phyloP scores from a whole-genome alignment of 208 protist genomes.

The Novymonas esmeraldas region DNA sequence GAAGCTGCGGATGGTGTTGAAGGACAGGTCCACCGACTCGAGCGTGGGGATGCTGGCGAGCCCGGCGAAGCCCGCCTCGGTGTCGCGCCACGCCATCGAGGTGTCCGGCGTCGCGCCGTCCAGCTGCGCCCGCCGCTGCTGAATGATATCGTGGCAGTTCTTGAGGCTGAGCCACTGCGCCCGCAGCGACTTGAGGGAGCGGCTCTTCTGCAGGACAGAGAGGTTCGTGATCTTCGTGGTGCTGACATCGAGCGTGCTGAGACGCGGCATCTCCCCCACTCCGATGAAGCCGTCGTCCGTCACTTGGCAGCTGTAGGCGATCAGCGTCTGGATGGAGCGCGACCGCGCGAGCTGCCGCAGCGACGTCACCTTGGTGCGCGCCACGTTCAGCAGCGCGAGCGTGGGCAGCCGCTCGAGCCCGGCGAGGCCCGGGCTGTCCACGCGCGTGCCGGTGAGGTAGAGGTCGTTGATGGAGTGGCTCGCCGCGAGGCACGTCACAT shows the following conservation, averaged over 20 bases:
- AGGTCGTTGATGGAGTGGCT: slow-evolving; percentile 50
- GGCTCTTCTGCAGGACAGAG: slow-evolving; percentile 48
- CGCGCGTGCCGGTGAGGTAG: slow-evolving; percentile 38
- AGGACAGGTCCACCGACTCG: slow-evolving; percentile 66
- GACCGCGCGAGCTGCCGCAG: slow-evolving; percentile 32
- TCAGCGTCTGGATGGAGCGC: slow-evolving; percentile 42
- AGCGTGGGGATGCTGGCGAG: slow-evolving; percentile 69
- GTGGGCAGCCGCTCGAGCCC: slow-evolving; percentile 50
- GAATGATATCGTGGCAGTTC: slow-evolving; percentile 59
- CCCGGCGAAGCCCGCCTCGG: slow-evolving; percentile 55
- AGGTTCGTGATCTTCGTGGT: slow-evolving; percentile 61
- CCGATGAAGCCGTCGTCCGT: slow-evolving; percentile 41
- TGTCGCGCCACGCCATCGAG: slow-evolving; percentile 27
- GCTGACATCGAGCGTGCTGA: slow-evolving; percentile 47
- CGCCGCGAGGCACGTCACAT: slow-evolving; percentile 41
- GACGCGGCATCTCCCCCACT: slow-evolving; percentile 44
- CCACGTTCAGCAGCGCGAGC: slow-evolving; percentile 39
- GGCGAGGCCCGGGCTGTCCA: slow-evolving; percentile 41
- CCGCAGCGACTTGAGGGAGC: slow-evolving; percentile 49
- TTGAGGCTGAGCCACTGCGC: slow-evolving; percentile 72
- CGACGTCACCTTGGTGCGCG: slow-evolving; percentile 50
- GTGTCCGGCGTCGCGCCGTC: slow-evolving; percentile 23
- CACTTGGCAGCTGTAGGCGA: slow-evolving; percentile 45
- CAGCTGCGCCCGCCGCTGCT: slow-evolving; percentile 38
- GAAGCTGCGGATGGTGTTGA: slow-evolving; percentile 59